Evolutionary conservation across 257 asterid genomes (phyloP), one percentile per base, ranked within the genome.

Genomic region (Scutellaria baicalensis): DNA sequence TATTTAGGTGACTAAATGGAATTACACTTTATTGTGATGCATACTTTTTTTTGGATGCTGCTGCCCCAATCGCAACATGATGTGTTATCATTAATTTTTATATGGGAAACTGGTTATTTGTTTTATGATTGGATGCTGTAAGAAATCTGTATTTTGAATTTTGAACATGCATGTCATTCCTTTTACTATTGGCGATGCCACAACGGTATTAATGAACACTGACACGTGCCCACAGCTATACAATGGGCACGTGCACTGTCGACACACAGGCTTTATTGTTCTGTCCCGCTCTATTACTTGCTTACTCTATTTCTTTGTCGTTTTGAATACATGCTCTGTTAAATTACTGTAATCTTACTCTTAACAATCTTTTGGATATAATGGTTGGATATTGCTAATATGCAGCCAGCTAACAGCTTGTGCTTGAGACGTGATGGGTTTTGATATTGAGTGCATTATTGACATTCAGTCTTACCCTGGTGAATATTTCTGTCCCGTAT

Each of bases 401-500:
- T 79, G 65, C 42, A 45, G 61, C n/a, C 4, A 27, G 60, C n/a
- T n/a, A n/a, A n/a, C 9, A 43, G 38, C 38, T n/a, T 45, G 43
- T 64, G 69, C 38, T 66, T 45, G 78, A 74, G 77, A 40, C 59
- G 31, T 16, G 20, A 93, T 93, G 98, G 98, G 98, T 40, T 93
- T 88, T 70, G 98, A 93, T 78, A 90, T 87, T 2, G 96, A 91
- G 80, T 89, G 97, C 84, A 82, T 93, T 73, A 56, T 87, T 23
- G 89, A 93, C 85, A 86, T 93, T 50, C 93, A 84, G 23, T 82
- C 81, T 62, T 91, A 87, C 73, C 98, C 96, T 6, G 98, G 95
- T 70, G 96, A 90, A 74, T 93, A 90, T 70, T 93, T 93, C 58
- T 93, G 98, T 73, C 97, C 98, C 17, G 92, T 93, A 73, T 93